Conservation (phyloP, 805 yeast species). For the Brettanomyces custersianus region DNA sequence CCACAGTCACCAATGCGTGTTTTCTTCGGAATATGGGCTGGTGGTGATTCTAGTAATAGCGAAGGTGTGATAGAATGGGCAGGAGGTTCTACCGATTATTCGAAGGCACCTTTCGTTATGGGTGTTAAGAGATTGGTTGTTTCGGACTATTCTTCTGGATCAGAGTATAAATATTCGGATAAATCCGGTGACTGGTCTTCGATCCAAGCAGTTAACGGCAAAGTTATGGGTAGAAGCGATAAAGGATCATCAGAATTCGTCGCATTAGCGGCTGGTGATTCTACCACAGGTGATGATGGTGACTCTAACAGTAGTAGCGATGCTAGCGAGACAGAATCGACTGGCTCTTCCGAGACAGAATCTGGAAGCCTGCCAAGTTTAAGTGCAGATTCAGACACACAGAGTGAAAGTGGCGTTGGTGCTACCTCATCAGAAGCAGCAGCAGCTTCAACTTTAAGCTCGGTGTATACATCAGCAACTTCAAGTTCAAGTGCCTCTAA, state of each 20-base stretch:
- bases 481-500: too few relatives aligned
- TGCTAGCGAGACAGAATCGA: too few relatives aligned
- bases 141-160: slow-evolving; percentile 64
- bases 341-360: too few relatives aligned
- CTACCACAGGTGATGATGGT: not conserved
- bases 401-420: too few relatives aligned
- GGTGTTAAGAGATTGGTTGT: slow-evolving; percentile 48
- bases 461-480: too few relatives aligned
- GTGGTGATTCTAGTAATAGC: slow-evolving; percentile 61
- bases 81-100: slow-evolving; percentile 63
- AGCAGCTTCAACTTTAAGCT: too few relatives aligned
- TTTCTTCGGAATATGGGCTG: slow-evolving; percentile 70
- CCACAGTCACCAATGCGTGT: slow-evolving; percentile 83
- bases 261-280: slow-evolving; percentile 18
- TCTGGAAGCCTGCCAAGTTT: too few relatives aligned
- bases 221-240: slow-evolving; percentile 48
- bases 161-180: slow-evolving; percentile 46
- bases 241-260: slow-evolving; percentile 37
- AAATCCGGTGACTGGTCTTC: slow-evolving; percentile 51
- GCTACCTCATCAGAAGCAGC: too few relatives aligned
- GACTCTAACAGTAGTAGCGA: not conserved
- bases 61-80: slow-evolving; percentile 77
- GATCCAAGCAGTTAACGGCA: slow-evolving; percentile 47
- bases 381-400: too few relatives aligned
- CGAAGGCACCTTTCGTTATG: slow-evolving; percentile 63